Evolutionary conservation across 495 filamentous ascomycete genomes (phyloP), one percentile per base, ranked within the genome.

Genomic region (Rostrohypoxylon terebratum): DNA sequence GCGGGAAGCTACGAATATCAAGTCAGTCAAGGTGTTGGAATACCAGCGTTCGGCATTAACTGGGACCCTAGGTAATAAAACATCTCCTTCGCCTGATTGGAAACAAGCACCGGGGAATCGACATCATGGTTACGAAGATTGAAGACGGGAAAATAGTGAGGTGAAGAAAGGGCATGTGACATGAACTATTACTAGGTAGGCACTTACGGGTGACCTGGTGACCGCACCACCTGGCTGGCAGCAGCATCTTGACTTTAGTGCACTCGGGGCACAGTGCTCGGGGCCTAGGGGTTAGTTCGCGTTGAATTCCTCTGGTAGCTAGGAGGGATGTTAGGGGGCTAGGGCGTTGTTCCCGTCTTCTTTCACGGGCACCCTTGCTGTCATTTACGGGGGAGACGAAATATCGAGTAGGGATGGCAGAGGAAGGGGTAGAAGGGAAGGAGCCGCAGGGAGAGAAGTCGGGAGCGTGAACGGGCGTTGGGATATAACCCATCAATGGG

Each of bases 401-500:
- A 34, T 38, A 47, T 3, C 7, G 4, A 4, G 28, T 21, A 4
- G 64, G 33, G 21, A 28, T 28, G 28, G 64, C 64, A 44, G 64
- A 59, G 23, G 45, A 34, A 44, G 70, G 70, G 10, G 70, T 73
- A 60, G 44, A 13, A 13, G 70, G 70, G 4, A 51, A 63, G 23
- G 59, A 75, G 38, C 73, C 75, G 11, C 70, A 34, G 5, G 66
- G 66, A 6, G 71, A 72, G 45, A 60, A 68, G 62, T 75, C 53
- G 51, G 63, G 72, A 45, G 50, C 67, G 5, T 68, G 73, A 73
- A 73, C 57, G 11, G 74, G 76, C 14, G 73, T 64, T 16, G 77
- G 74, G 11, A 59, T 69, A n/a, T 54, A 71, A 25, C 28, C 51
- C 51, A 59, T n/a, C 1, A 20, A 42, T n/a, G 31, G 59, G 1